Conservation (phyloP, 495 filamentous ascomycete genomes). For the Evernia prunastri region DNA sequence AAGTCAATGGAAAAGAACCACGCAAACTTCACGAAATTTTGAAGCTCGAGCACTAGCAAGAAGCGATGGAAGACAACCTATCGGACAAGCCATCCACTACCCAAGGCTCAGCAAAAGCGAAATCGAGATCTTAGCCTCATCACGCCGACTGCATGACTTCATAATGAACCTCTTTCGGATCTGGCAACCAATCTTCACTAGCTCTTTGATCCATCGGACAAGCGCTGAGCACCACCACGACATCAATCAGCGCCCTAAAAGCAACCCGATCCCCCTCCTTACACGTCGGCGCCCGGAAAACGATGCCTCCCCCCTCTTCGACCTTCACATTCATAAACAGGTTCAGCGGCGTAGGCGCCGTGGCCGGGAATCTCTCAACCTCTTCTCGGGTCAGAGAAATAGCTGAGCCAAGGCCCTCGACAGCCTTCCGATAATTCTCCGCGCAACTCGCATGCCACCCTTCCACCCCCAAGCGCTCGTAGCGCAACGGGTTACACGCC, state of each 20-base stretch:
- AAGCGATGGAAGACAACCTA: no score
- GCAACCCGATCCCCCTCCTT: conserved; percentile 35
- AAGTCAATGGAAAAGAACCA: no score
- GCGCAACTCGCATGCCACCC: conserved; percentile 37
- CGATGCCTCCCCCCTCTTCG: conserved; percentile 29
- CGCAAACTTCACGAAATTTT: no score
- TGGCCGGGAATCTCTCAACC: not conserved
- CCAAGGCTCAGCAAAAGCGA: not conserved
- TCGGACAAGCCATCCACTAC: not conserved
- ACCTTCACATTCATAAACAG: conserved; percentile 45
- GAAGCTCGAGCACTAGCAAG: no score
- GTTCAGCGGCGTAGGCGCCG: conserved; percentile 38
- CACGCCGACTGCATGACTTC: not conserved
- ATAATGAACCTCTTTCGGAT: conserved; percentile 30
- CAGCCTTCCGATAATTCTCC: conserved; percentile 38
- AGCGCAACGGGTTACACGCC: conserved; percentile 37
- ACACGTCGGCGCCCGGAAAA: conserved; percentile 32
- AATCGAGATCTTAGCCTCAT: not conserved
- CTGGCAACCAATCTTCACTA: conserved; percentile 33
- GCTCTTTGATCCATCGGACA: conserved; percentile 42
- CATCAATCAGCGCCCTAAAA: conserved; percentile 35
- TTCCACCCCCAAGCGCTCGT: conserved; percentile 32
- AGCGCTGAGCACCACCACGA: conserved; percentile 38
- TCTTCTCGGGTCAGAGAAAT: not conserved
- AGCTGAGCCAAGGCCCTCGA: conserved; percentile 19